These are phyloP conservation scores for Trichoderma koningiopsis DNA, from an alignment of 2,329 filamentous ascomycete genomes.

Conservation along the genomic window DNA sequence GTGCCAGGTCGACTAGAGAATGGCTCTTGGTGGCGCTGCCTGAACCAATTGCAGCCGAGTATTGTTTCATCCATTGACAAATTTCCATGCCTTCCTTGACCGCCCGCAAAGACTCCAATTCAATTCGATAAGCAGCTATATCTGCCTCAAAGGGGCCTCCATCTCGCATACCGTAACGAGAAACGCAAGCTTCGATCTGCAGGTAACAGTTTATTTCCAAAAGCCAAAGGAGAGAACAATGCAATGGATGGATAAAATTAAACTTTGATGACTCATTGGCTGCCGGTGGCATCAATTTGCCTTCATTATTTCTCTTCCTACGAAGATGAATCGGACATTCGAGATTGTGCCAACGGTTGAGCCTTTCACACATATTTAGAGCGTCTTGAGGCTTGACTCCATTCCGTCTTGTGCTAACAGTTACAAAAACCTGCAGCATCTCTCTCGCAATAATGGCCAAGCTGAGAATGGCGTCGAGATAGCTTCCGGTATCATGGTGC, in stretches of 20 bases:
- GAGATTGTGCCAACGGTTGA: not conserved
- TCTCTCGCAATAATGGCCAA: conserved; percentile 8
- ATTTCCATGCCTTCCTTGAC: conserved; percentile 5
- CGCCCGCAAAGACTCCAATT: conserved; percentile 5
- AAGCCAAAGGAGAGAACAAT: conserved; percentile 5
- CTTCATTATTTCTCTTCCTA: not conserved
- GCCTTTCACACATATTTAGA: not conserved
- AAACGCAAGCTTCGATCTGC: conserved; percentile 15
- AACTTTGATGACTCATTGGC: not conserved
- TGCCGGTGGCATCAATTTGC: not conserved
- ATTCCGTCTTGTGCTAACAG: conserved; percentile 2
- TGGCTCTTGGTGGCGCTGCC: not conserved
- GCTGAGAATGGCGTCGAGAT: conserved; percentile 8
- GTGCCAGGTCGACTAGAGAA: conserved; percentile 9
- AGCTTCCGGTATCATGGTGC: not conserved
- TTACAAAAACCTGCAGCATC: conserved; percentile 11
- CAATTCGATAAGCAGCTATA: conserved; percentile 1
- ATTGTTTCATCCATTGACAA: conserved; percentile 1
- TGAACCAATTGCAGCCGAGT: not conserved
- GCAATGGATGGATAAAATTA: not conserved
- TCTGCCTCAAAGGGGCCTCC: not conserved
- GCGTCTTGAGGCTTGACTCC: not conserved
- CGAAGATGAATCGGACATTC: not conserved
- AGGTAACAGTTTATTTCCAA: conserved; percentile 17
- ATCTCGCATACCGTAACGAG: not conserved